Percentiles rank a stretch among this genome's conserved stretches.
Evolutionary conservation across 1,139 yeast species (phyloP).

Genomic region (Saccharomycopsis hybrid): DNA sequence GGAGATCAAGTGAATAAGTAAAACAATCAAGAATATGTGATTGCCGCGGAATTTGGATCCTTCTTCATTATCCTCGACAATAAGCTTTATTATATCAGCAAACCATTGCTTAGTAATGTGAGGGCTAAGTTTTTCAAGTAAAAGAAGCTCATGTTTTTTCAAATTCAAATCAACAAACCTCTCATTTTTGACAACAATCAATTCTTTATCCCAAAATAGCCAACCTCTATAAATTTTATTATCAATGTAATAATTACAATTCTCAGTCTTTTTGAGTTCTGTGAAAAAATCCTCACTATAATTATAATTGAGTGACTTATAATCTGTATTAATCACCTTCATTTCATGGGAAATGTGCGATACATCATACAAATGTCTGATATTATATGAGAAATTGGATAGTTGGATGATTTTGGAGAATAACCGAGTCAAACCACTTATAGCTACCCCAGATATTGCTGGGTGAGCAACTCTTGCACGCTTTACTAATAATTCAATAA

Average conservation of each 20-base stretch:
- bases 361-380: slow-evolving; percentile 40
- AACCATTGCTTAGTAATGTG: slow-evolving; percentile 56
- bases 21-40: slow-evolving; percentile 48
- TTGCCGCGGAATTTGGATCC: slow-evolving; percentile 55
- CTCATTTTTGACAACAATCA: slow-evolving; percentile 41
- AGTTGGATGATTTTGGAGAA: slow-evolving; percentile 46
- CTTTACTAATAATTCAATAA: slow-evolving; percentile 43
- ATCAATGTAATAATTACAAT: slow-evolving; percentile 53
- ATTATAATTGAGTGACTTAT: slow-evolving; percentile 23
- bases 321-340: slow-evolving; percentile 38
- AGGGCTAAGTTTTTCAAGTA: slow-evolving; percentile 34
- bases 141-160: slow-evolving; percentile 32
- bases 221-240: slow-evolving; percentile 58
- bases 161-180: slow-evolving; percentile 31
- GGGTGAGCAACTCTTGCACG: slow-evolving; percentile 72
- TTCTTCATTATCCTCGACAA: slow-evolving; percentile 61
- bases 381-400: slow-evolving; percentile 49
- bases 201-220: slow-evolving; percentile 65
- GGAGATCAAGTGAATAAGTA: slow-evolving; percentile 40
- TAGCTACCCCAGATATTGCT: slow-evolving; percentile 52
- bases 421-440: slow-evolving; percentile 55
- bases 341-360: slow-evolving; percentile 36
- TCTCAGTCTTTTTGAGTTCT: slow-evolving; percentile 43
- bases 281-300: slow-evolving; percentile 40
- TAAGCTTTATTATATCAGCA: slow-evolving; percentile 41